Conservation (phyloP, 306 rosid species). For the Vigna hirtella region DNA sequence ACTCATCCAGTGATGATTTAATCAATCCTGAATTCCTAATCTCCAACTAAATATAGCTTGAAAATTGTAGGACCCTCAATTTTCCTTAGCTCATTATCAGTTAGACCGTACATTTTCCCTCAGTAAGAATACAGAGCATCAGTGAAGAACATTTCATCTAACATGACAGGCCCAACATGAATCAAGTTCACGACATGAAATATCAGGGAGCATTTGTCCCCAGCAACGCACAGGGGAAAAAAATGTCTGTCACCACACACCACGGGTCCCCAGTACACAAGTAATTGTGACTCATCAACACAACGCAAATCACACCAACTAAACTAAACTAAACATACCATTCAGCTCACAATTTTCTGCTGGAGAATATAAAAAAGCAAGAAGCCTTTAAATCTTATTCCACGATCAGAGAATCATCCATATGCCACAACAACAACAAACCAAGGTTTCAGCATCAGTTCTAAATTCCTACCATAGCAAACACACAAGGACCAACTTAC, state of each 20-base stretch:
- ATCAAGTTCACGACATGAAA: conserved; percentile 10
- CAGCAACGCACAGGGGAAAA: background rate
- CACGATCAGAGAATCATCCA: background rate
- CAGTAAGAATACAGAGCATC: background rate
- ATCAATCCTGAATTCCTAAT: background rate
- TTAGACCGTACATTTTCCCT: background rate
- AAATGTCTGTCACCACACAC: background rate
- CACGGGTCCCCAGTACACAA: background rate
- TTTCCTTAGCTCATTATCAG: background rate
- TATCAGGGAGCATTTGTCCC: no score
- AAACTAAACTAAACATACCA: background rate
- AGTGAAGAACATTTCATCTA: background rate
- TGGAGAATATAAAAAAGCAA: background rate
- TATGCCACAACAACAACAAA: conserved; percentile 2
- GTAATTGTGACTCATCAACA: background rate
- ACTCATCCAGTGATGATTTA: conserved; percentile 20
- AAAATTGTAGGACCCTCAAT: background rate
- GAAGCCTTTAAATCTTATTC: background rate
- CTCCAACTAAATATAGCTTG: conserved; percentile 18
- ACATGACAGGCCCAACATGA: background rate
- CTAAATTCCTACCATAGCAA: conserved; percentile 7
- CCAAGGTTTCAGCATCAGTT: conserved; percentile 28
- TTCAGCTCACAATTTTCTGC: background rate
- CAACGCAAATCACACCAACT: background rate
- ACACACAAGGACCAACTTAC: conserved; percentile 13